Conservation (phyloP, 768 basidiomycete species). For the Stropharia rugosoannulata region DNA sequence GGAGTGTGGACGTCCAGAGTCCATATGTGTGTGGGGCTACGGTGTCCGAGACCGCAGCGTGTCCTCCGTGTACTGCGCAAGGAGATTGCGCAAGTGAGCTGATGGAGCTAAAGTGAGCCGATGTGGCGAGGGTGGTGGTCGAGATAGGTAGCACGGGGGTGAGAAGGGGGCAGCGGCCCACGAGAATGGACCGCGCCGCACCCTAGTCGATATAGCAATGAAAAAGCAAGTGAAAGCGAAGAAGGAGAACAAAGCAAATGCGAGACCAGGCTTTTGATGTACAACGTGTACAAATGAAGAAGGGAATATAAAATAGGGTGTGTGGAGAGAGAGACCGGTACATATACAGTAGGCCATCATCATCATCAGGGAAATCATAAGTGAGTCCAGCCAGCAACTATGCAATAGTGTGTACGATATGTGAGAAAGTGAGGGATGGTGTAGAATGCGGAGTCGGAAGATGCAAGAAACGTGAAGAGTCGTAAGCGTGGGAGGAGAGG, state of each 20-base stretch:
- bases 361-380: neutral
- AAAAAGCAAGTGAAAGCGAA: neutral
- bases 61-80: no score
- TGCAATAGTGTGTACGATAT: slow-evolving; percentile 6
- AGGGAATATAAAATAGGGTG: slow-evolving; percentile 4
- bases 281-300: slow-evolving; percentile 7
- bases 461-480: neutral
- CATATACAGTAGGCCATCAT: neutral
- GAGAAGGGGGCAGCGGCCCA: no score
- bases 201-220: neutral
- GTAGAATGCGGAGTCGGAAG: neutral
- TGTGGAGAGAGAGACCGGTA: neutral
- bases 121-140: no score
- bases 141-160: no score
- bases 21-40: no score
- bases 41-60: no score
- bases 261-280: slow-evolving; percentile 1
- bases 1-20: no score
- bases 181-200: neutral
- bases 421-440: neutral
- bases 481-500: slow-evolving; percentile 2
- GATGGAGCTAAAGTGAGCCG: no score
- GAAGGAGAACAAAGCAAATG: neutral
- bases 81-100: no score
- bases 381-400: slow-evolving; percentile 3